Percentiles rank a stretch among this genome's conserved stretches.
Evolutionary conservation across 345 rosid species (phyloP).

Genomic region (Syzygium grande): DNA sequence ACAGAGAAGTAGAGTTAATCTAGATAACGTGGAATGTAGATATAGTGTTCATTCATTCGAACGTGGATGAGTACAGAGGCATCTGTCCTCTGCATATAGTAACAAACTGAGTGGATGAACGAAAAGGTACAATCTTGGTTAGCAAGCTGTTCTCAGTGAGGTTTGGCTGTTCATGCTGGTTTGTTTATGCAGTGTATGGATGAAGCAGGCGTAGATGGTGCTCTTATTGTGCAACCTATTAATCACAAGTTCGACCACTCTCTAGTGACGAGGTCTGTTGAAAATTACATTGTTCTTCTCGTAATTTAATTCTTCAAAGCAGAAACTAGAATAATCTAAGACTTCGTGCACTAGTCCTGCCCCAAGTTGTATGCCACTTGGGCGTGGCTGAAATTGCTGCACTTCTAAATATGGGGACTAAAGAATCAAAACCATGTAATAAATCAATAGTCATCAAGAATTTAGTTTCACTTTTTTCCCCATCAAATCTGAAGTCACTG

Average conservation of each 20-base stretch:
- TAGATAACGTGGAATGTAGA: background rate
- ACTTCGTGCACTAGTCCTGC: background rate
- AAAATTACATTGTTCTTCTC: background rate
- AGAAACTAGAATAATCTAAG: background rate
- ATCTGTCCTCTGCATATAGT: background rate
- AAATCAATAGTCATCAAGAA: background rate
- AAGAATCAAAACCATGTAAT: background rate
- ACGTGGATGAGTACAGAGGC: background rate
- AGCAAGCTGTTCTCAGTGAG: background rate
- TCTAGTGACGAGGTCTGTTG: slow-evolving; percentile 60
- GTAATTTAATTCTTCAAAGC: background rate
- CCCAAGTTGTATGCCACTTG: background rate
- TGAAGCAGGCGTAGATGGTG: slow-evolving; percentile 87
- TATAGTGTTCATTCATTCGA: background rate
- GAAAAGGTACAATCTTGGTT: background rate
- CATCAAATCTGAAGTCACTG: background rate
- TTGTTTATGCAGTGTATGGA: slow-evolving; percentile 57
- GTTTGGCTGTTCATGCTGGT: background rate
- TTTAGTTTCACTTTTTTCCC: background rate
- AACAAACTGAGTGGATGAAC: background rate
- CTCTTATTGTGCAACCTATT: slow-evolving; percentile 92
- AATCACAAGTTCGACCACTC: slow-evolving; percentile 96
- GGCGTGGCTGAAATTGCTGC: background rate
- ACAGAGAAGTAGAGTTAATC: background rate
- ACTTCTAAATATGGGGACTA: background rate